phyloP scores from a whole-genome alignment of 257 asterid genomes.

The Fraxinus excelsior region DNA sequence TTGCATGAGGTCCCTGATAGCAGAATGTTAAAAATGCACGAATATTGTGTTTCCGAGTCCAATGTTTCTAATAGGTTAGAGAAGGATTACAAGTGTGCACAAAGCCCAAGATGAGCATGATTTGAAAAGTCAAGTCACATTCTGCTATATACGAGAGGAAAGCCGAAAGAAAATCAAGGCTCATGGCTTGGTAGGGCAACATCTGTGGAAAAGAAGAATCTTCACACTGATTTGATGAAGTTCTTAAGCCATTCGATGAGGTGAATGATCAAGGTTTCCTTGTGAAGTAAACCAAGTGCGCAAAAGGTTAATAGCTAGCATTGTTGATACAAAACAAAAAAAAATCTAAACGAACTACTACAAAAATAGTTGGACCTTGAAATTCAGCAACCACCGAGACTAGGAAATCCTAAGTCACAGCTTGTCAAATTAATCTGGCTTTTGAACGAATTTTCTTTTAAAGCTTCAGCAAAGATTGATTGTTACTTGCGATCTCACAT shows the following conservation, averaged over 20 bases:
- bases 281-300: background rate
- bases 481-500: background rate
- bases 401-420: background rate
- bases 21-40: background rate
- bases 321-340: background rate
- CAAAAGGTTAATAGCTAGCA: background rate
- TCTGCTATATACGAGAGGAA: background rate
- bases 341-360: background rate
- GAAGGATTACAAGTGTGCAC: background rate
- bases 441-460: background rate
- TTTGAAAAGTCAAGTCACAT: background rate
- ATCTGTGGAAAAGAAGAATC: background rate
- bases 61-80: background rate
- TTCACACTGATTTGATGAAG: background rate
- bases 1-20: background rate
- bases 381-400: background rate
- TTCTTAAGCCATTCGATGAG: background rate
- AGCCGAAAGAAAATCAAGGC: background rate
- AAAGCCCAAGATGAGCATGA: background rate
- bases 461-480: too few relatives aligned
- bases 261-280: background rate
- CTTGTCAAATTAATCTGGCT: background rate
- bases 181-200: background rate
- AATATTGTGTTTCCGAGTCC: background rate
- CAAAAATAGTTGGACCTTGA: background rate